phyloP scores from a whole-genome alignment of 345 rosid genomes.

The Cardiospermum halicacabum region DNA sequence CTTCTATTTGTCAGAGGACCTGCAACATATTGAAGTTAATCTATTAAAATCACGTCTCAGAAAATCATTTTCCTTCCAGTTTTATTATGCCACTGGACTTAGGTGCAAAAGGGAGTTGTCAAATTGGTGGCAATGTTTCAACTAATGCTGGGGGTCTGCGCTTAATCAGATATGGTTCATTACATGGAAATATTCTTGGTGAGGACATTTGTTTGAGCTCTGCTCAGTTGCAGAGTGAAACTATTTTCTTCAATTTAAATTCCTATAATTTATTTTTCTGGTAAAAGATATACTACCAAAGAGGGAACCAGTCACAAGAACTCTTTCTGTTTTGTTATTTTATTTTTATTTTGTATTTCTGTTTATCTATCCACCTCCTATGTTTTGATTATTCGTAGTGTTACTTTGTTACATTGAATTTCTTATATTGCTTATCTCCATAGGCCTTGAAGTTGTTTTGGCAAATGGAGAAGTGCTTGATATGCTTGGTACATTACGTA shows the following conservation, averaged over 20 bases:
- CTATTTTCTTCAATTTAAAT: conserved; percentile 6
- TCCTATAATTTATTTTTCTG: neutral
- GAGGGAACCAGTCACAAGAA: neutral
- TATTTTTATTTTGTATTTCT: conserved; percentile 4
- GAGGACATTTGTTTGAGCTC: conserved; percentile 22
- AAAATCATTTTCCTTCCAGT: conserved; percentile 59
- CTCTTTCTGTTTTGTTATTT: neutral
- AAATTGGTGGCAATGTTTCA: conserved; percentile 97
- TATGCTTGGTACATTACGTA: conserved; percentile 89
- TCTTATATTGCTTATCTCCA: too few species aligned
- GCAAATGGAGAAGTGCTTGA: conserved; percentile 89
- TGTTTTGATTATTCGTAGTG: too few species aligned
- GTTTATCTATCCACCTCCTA: too few species aligned
- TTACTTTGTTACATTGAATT: too few species aligned
- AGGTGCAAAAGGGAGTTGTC: conserved; percentile 99
- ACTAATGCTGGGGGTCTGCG: conserved; percentile 99
- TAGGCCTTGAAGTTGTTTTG: conserved; percentile 90
- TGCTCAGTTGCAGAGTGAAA: neutral
- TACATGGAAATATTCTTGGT: conserved; percentile 91
- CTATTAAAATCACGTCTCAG: conserved; percentile 22
- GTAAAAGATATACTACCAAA: neutral
- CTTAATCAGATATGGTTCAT: conserved; percentile 91
- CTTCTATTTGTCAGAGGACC: conserved; percentile 2
- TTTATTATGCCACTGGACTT: conserved; percentile 99
- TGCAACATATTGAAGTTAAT: neutral